Base-by-base conservation (phyloP, 345 rosid species). In the Xanthoceras sorbifolium region DNA sequence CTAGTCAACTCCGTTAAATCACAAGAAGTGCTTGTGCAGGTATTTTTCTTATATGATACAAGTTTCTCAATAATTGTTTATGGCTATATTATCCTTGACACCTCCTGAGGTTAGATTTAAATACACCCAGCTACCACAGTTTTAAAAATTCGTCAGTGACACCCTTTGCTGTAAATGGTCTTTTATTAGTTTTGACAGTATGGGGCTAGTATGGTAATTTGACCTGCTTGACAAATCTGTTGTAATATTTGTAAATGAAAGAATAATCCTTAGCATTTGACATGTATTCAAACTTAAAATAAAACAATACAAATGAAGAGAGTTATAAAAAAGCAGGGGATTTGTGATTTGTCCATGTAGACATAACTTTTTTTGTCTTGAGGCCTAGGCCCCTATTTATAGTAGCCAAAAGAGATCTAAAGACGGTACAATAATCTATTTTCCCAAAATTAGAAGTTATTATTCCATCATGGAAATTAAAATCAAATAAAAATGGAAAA, bases 11-110 rank as follows among this genome's bases (percentile, higher is more conserved):
- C 94, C 32, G 92, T 91, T 38, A 91, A 91, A 80, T 81, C 86
- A 70, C 82, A 89, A 52, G 98, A 92, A 84, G 74, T 92, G 76
- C 82, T 90, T 60, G 97, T 92, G 79, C 93, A 93, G 93, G 97
- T 91, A 75, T 57, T 52, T 82, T 69, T 20, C 62, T 57, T n/a
- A 6, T 20, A 57, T 1, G 0, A 28, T 57, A 57, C 28, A 20
- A 57, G 12, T 57, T 42, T 42, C 46, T 50, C 12, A 23, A 57
- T 57, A n/a, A 57, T 57, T 57, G 28, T 57, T 22, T 57, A 23
- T 57, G 0, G 62, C 62, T 57, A 57, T 57, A 57, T 9, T 5
- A 57, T 9, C 23, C 12, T 9, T 57, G 62, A 22, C 62, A 57
- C 62, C 14, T 22, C 14, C 61, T 8, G 14, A 22, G 14, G 46